These are phyloP conservation scores for Ampelocalamus luodianensis DNA, from an alignment of 176 grass and related monocot species.

Conservation along the genomic window DNA sequence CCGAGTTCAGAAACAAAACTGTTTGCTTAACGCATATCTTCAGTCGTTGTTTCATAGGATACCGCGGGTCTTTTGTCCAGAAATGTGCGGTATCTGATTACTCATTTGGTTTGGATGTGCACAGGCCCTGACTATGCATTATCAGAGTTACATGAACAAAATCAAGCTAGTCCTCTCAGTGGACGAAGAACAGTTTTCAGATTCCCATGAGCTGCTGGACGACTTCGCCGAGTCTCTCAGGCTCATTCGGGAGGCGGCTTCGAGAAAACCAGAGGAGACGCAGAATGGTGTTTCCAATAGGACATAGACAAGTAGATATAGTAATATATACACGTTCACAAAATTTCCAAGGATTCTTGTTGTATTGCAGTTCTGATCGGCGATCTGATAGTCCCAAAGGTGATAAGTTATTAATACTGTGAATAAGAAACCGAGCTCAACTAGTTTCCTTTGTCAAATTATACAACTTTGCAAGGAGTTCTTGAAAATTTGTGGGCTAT, in stretches of 20 bases:
- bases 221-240: conserved; percentile 70
- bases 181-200: conserved; percentile 61
- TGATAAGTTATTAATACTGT: no score
- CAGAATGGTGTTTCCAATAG: background rate
- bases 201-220: conserved; percentile 67
- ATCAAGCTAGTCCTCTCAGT: conserved; percentile 71
- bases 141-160: conserved; percentile 75
- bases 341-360: background rate
- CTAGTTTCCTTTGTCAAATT: no score
- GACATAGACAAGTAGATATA: background rate
- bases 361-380: background rate
- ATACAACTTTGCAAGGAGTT: background rate
- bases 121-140: conserved; percentile 78
- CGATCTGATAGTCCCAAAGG: no score
- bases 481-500: background rate
- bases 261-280: background rate
- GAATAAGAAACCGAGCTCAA: no score
- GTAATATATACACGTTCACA: no score
- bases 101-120: conserved; percentile 8
- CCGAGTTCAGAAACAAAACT: background rate
- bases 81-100: background rate
- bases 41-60: conserved; percentile 1
- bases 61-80: background rate
- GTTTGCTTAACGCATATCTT: background rate
- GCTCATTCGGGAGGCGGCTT: conserved; percentile 59